Percentiles rank a stretch among this genome's conserved stretches.
Evolutionary conservation across 2,329 filamentous ascomycete species (phyloP).

Genomic region (Trichoderma sp.): DNA sequence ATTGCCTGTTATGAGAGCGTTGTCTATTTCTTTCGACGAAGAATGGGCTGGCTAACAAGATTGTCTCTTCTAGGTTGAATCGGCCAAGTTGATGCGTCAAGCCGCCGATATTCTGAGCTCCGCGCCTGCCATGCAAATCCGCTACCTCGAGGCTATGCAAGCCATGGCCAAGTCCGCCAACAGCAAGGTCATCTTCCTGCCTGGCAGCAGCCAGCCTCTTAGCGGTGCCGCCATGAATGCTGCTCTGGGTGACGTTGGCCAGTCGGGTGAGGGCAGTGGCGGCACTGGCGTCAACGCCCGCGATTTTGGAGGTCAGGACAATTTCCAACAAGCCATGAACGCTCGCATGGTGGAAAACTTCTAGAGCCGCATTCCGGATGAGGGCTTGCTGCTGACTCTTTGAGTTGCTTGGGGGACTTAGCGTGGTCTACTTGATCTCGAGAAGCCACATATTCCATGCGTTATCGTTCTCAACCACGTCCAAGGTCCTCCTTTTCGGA

Average conservation of each 20-base stretch:
- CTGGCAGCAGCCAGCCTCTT: conserved; percentile 62
- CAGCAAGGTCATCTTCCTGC: conserved; percentile 84
- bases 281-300: conserved; percentile 46
- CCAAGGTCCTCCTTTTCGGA: not conserved
- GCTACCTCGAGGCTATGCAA: conserved; percentile 98
- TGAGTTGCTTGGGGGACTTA: conserved; percentile 36
- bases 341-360: conserved; percentile 84
- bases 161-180: conserved; percentile 95
- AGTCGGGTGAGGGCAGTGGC: conserved; percentile 52
- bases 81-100: conserved; percentile 88
- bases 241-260: conserved; percentile 44
- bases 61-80: conserved; percentile 65
- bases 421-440: conserved; percentile 44
- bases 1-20: not conserved
- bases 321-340: conserved; percentile 79
- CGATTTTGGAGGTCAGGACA: conserved; percentile 57
- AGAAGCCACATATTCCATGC: conserved; percentile 28
- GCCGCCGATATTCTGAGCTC: conserved; percentile 91
- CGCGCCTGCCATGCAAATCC: conserved; percentile 96
- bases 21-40: too few relatives aligned
- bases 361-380: conserved; percentile 47
- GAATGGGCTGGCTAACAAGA: conserved; percentile 17
- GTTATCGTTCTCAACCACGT: conserved; percentile 32
- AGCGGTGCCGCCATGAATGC: conserved; percentile 45
- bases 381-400: conserved; percentile 39